A percentile compares a stretch with the other conserved stretches of the same genome.
Evolutionary conservation across 2,329 filamentous ascomycete species (phyloP).

Genomic region (Fusarium globosum): DNA sequence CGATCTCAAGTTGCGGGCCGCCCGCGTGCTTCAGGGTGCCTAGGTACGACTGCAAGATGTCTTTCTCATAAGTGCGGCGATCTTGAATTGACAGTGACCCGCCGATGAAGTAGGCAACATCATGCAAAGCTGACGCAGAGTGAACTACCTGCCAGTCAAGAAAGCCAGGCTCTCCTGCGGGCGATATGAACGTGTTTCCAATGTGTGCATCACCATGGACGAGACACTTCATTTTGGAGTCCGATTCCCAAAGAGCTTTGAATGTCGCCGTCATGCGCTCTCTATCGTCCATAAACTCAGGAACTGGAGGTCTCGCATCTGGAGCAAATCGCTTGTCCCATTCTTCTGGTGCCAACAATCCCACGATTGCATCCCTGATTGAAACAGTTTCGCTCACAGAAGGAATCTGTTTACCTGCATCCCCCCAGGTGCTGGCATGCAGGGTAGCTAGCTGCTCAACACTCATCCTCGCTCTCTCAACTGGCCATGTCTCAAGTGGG

Average conservation of each 20-base stretch:
- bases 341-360: not conserved
- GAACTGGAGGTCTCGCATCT: slow-evolving; percentile 5
- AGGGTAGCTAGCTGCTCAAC: slow-evolving; percentile 19
- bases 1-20: not conserved
- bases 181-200: slow-evolving; percentile 10
- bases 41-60: slow-evolving; percentile 21
- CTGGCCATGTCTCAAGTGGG: slow-evolving; percentile 8
- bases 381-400: not conserved
- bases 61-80: slow-evolving; percentile 5
- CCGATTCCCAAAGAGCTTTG: not conserved
- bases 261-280: not conserved
- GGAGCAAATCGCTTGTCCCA: slow-evolving; percentile 10
- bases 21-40: not conserved
- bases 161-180: slow-evolving; percentile 13
- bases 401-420: not conserved
- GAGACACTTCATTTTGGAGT: slow-evolving; percentile 9
- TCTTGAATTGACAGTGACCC: slow-evolving; percentile 5
- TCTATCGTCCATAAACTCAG: not conserved
- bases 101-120: slow-evolving; percentile 12
- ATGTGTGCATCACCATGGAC: slow-evolving; percentile 15
- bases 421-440: slow-evolving; percentile 23
- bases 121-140: slow-evolving; percentile 8
- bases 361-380: not conserved
- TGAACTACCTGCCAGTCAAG: slow-evolving; percentile 27
- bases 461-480: not conserved